Percentiles rank a stretch among this genome's conserved stretches.
Evolutionary conservation across 805 yeast species (phyloP).

Genomic region (Candida coleopterorum): DNA sequence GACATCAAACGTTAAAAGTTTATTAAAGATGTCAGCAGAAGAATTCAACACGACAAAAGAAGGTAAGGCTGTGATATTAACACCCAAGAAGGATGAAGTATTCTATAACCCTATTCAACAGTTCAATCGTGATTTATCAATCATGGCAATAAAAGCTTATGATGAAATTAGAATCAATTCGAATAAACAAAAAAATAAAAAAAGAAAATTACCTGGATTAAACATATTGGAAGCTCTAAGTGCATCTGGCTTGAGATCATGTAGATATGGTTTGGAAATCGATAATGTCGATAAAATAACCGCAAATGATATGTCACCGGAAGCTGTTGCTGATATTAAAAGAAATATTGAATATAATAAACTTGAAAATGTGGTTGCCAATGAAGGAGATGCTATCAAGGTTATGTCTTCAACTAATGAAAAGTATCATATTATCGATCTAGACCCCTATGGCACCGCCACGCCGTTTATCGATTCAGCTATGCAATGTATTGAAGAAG

Average conservation of each 20-base stretch:
- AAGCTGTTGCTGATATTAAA: slow-evolving; percentile 78
- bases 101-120: slow-evolving; percentile 97
- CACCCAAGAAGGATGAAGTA: slow-evolving; percentile 77
- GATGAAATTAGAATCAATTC: slow-evolving; percentile 45
- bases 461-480: slow-evolving; percentile 95
- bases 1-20: background rate
- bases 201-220: slow-evolving; percentile 31
- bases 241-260: slow-evolving; percentile 93
- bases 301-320: slow-evolving; percentile 85
- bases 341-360: slow-evolving; percentile 67
- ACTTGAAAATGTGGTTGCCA: slow-evolving; percentile 57
- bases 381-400: slow-evolving; percentile 87
- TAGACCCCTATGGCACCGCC: slow-evolving; percentile 98
- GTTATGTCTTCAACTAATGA: slow-evolving; percentile 55
- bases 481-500: slow-evolving; percentile 74
- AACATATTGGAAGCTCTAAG: slow-evolving; percentile 84
- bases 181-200: slow-evolving; percentile 12
- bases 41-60: slow-evolving; percentile 45
- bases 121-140: slow-evolving; percentile 88
- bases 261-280: slow-evolving; percentile 88
- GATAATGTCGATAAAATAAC: slow-evolving; percentile 68
- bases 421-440: slow-evolving; percentile 78
- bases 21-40: background rate
- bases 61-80: slow-evolving; percentile 79
- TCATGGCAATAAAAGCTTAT: slow-evolving; percentile 85